Percentiles rank a stretch among this genome's conserved stretches.
Conservation (phyloP, 1,139 yeast genomes). For the Eremothecium gossypii region DNA sequence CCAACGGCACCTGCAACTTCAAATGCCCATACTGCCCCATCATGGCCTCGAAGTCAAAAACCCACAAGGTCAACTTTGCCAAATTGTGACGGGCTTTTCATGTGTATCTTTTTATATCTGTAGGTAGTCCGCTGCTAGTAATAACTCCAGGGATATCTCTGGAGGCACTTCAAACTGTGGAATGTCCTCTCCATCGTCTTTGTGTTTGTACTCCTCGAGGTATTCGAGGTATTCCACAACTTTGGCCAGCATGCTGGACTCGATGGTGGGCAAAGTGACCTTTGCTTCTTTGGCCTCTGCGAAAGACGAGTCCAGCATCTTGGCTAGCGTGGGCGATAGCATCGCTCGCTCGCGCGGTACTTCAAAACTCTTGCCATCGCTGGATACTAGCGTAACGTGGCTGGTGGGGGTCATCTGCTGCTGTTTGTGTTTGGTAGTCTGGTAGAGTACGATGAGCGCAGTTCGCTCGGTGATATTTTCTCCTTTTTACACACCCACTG, state of each 20-base stretch:
- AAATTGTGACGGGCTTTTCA: conserved; percentile 15
- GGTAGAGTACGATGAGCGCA: too few relatives aligned
- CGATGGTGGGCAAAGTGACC: conserved; percentile 42
- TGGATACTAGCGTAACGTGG: conserved; percentile 64
- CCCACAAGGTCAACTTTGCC: conserved; percentile 24
- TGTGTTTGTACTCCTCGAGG: conserved; percentile 57
- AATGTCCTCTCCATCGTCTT: conserved; percentile 45
- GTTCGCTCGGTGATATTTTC: too few relatives aligned
- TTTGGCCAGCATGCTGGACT: conserved; percentile 65
- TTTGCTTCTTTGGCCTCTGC: conserved; percentile 33
- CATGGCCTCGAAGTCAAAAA: conserved; percentile 27
- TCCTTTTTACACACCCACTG: too few relatives aligned
- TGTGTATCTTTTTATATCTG: conserved; percentile 33
- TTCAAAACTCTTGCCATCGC: conserved; percentile 60
- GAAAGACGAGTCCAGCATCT: conserved; percentile 37
- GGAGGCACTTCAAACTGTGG: conserved; percentile 91
- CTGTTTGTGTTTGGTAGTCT: neutral
- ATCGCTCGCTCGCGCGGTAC: conserved; percentile 70
- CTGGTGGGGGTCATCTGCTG: conserved; percentile 26
- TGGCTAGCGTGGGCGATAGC: conserved; percentile 71
- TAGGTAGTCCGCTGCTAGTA: conserved; percentile 86
- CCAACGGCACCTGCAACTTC: conserved; percentile 35
- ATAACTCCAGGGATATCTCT: conserved; percentile 80
- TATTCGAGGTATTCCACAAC: conserved; percentile 82
- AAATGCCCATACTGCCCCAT: conserved; percentile 65